Conservation (phyloP, 139 green algal species). For the Picochlorum sp. region DNA sequence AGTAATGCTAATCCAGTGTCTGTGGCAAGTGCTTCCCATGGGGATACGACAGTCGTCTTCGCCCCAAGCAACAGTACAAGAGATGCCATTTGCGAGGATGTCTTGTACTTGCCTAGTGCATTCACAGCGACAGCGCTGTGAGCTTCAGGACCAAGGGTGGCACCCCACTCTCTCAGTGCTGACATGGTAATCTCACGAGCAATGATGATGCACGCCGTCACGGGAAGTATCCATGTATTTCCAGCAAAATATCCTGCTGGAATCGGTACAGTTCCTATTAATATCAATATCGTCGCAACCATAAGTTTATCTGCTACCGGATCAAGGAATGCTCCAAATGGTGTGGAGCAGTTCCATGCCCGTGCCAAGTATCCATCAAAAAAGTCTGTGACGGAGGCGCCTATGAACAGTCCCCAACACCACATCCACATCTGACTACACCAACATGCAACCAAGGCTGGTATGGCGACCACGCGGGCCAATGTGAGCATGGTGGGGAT, state of each 20-base stretch:
- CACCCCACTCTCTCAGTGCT: conserved; percentile 84
- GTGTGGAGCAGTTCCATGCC: conserved; percentile 35
- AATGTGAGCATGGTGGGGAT: conserved; percentile 85
- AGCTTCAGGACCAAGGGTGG: conserved; percentile 56
- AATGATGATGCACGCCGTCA: conserved; percentile 63
- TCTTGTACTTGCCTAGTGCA: conserved; percentile 84
- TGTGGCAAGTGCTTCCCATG: conserved; percentile 10
- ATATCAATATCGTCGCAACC: conserved; percentile 66
- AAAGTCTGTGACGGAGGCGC: conserved; percentile 83
- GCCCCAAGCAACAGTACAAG: conserved; percentile 45
- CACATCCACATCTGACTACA: conserved; percentile 48
- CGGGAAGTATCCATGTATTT: conserved; percentile 66
- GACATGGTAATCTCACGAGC: conserved; percentile 87
- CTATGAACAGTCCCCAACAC: conserved; percentile 65
- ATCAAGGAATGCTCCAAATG: conserved; percentile 93
- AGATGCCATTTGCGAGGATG: conserved; percentile 61
- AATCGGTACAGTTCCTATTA: conserved; percentile 64
- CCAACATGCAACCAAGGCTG: conserved; percentile 49
- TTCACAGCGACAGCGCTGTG: conserved; percentile 70
- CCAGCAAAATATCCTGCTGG: conserved; percentile 46
- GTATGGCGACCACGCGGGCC: conserved; percentile 67
- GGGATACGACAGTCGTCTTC: not conserved
- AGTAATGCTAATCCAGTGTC: conserved; percentile 49
- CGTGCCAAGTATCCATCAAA: conserved; percentile 89
- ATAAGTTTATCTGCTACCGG: conserved; percentile 95